phyloP scores from a whole-genome alignment of 805 yeast species.

The Metschnikowia bowlesiae region DNA sequence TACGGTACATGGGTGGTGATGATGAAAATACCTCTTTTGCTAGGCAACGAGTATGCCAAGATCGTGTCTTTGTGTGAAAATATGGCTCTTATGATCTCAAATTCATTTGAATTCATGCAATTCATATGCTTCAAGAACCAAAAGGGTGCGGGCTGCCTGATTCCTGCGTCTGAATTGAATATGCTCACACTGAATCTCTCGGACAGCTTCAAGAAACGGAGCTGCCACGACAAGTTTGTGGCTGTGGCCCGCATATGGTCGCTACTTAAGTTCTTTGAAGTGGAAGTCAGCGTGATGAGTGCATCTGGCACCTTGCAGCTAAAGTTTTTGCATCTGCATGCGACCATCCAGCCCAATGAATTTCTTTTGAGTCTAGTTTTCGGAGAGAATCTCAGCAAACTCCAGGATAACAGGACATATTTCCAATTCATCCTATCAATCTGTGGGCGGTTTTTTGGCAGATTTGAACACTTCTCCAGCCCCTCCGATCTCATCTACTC shows the following conservation, averaged over 20 bases:
- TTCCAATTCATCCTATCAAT: conserved; percentile 3
- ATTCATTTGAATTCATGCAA: conserved; percentile 5
- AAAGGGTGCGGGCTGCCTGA: neutral
- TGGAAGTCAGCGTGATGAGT: conserved; percentile 9
- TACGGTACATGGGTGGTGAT: conserved; percentile 11
- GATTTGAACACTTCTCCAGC: conserved; percentile 9
- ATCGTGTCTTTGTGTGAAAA: conserved; percentile 1
- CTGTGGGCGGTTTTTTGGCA: conserved; percentile 9
- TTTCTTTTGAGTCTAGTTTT: conserved; percentile 5
- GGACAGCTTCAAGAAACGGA: neutral
- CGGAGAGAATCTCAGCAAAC: neutral
- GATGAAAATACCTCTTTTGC: conserved; percentile 7
- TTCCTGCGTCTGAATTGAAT: neutral
- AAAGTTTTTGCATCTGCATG: conserved; percentile 1
- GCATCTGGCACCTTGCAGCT: conserved; percentile 7
- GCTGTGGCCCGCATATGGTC: conserved; percentile 17
- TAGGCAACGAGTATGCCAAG: conserved; percentile 1
- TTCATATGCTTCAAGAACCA: conserved; percentile 1
- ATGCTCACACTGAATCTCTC: neutral
- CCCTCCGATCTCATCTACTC: conserved; percentile 9
- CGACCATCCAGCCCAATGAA: conserved; percentile 13
- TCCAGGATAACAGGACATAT: conserved; percentile 4
- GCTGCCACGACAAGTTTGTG: conserved; percentile 6
- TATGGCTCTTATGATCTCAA: conserved; percentile 5
- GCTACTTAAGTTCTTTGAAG: conserved; percentile 11